phyloP scores from a whole-genome alignment of 2,329 filamentous ascomycete species.

The Scedosporium boydii region DNA sequence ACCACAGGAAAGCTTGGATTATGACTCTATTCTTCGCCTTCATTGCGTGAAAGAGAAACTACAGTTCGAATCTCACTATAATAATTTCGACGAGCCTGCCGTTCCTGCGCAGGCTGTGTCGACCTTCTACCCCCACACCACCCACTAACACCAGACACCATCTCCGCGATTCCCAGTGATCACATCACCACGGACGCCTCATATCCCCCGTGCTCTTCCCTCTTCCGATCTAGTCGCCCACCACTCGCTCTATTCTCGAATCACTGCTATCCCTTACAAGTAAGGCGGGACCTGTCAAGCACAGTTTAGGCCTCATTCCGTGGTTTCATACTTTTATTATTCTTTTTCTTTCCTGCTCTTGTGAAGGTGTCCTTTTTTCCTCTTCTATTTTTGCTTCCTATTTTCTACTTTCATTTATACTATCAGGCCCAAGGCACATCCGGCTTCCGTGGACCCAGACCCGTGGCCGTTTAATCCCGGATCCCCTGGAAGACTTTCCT shows the following conservation, averaged over 20 bases:
- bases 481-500: neutral
- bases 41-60: neutral
- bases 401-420: neutral
- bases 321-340: neutral
- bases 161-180: neutral
- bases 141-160: slow-evolving; percentile 4
- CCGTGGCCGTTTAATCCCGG: neutral
- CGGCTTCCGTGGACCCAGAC: neutral
- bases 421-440: neutral
- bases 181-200: neutral
- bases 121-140: neutral
- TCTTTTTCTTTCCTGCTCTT: neutral
- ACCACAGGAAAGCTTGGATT: neutral
- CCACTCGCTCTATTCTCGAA: neutral
- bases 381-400: neutral
- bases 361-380: neutral
- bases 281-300: neutral
- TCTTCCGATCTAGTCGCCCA: neutral
- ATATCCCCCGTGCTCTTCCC: neutral
- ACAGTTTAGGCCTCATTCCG: neutral
- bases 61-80: neutral
- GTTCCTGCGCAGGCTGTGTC: neutral
- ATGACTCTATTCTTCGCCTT: neutral
- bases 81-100: neutral
- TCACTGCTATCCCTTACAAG: neutral